Evolutionary conservation across 768 basidiomycete species (phyloP).

Genomic region (Phaeolepiota aurea): DNA sequence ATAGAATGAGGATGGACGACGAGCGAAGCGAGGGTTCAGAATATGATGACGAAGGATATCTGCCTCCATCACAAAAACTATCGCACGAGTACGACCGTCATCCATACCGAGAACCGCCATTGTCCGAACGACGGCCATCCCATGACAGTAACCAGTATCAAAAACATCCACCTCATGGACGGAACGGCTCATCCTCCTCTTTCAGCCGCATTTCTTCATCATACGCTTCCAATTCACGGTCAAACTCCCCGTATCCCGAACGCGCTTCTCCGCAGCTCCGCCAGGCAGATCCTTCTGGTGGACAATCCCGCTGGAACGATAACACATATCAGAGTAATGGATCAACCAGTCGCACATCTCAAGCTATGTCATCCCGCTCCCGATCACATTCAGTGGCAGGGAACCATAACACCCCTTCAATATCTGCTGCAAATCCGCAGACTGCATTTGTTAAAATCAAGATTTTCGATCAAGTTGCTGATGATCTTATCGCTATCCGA

Average conservation of each 20-base stretch:
- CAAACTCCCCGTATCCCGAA: constrained; percentile 25
- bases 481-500: constrained; percentile 94
- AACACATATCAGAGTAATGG: constrained; percentile 15
- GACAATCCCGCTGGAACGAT: constrained; percentile 20
- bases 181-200: constrained; percentile 41
- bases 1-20: constrained; percentile 37
- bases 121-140: constrained; percentile 24
- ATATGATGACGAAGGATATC: constrained; percentile 53
- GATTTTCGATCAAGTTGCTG: constrained; percentile 87
- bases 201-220: constrained; percentile 28
- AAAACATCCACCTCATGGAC: constrained; percentile 43
- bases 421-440: constrained; percentile 72
- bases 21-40: constrained; percentile 59
- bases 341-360: constrained; percentile 44
- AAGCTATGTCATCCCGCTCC: constrained; percentile 42
- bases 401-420: constrained; percentile 60
- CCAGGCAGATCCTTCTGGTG: constrained; percentile 15
- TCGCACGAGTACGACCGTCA: constrained; percentile 26
- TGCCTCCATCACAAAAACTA: constrained; percentile 31
- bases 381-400: constrained; percentile 49
- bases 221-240: constrained; percentile 25
- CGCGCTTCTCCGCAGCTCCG: constrained; percentile 21
- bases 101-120: constrained; percentile 22
- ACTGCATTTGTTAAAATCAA: constrained; percentile 97
- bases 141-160: constrained; percentile 32